Base-by-base conservation (phyloP, 345 rosid genomes). In the Microthlaspi erraticum region DNA sequence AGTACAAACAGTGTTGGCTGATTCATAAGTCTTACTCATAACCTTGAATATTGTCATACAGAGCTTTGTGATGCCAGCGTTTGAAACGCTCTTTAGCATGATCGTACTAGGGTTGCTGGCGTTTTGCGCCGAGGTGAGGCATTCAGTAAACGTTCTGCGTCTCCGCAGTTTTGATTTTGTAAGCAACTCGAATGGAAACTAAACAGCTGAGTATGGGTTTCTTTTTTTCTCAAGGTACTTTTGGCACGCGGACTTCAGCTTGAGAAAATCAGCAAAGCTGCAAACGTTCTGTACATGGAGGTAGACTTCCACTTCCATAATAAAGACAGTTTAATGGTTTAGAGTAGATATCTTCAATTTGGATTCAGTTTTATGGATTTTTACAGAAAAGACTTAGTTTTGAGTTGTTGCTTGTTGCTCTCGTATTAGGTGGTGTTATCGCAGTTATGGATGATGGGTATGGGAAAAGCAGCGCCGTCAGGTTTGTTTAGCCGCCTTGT, bases 211-310 rank as follows among this genome's bases (percentile, higher is more conserved):
- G 23, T 42, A 12, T 23, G 14, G 14, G 4, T 58, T 57, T 39
- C 60, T 51, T 34, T 12, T 74, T 33, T 26, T 5, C 36, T 57
- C 76, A 54, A 92, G 98, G 79, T 90, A 54, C 70, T 90, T 31
- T 72, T 93, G 79, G 98, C 98, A 0, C 92, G 88, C 2, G 92
- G 90, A 16, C 87, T 90, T 69, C 97, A 90, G 80, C 97, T 88
- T n/a, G 97, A 90, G 83, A 88, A 88, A 78, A 88, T 84, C 64
- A 79, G 87, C 81, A 90, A 84, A 83, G 97, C 77, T 64, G 81
- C 83, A 61, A 93, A 88, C 76, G 52, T 93, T 67, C 77, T 66
- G 80, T 93, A 84, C 77, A 75, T 81, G 0, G 87, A 87, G 97
- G 98, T 93, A 45, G 1, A 42, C 8, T 70, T 39, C 7, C 45